Conservation (phyloP, 352 stramenopile species). For the Pythium pyrilobum region DNA sequence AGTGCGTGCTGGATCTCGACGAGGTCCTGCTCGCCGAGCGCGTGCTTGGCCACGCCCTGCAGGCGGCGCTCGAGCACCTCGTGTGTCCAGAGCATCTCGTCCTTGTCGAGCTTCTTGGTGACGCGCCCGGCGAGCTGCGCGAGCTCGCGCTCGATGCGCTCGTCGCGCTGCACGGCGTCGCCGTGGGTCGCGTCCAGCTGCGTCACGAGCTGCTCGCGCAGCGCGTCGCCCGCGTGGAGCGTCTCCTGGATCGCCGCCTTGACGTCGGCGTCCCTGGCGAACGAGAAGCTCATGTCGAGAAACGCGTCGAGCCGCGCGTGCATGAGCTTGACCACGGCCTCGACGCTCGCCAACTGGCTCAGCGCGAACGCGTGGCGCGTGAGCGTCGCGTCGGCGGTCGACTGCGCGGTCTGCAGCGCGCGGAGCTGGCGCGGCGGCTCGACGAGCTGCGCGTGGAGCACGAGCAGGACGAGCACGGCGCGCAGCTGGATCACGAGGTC, state of each 20-base stretch:
- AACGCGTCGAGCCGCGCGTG: conserved; percentile 53
- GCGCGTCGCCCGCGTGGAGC: conserved; percentile 36
- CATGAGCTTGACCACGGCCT: conserved; percentile 62
- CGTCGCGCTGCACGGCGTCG: conserved; percentile 45
- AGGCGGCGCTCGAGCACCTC: conserved; percentile 61
- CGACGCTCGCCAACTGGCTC: conserved; percentile 40
- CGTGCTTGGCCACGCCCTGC: conserved; percentile 58
- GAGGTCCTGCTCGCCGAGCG: conserved; percentile 57
- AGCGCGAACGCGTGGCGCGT: conserved; percentile 41
- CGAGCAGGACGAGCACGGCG: conserved; percentile 43
- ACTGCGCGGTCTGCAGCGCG: conserved; percentile 26
- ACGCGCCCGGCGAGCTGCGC: conserved; percentile 55
- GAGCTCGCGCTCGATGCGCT: conserved; percentile 49
- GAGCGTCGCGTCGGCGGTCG: conserved; percentile 27
- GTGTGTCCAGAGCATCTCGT: conserved; percentile 72
- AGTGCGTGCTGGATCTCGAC: conserved; percentile 52
- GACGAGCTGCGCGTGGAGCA: conserved; percentile 33
- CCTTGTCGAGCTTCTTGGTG: conserved; percentile 73
- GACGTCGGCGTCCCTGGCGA: conserved; percentile 69
- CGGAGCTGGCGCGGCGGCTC: conserved; percentile 33
- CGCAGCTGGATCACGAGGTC: conserved; percentile 64
- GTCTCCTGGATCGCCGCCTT: conserved; percentile 70
- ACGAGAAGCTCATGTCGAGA: conserved; percentile 55
- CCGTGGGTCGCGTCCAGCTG: conserved; percentile 40
- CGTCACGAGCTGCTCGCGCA: conserved; percentile 34